A percentile compares a stretch with the other conserved stretches of the same genome.
These are phyloP conservation scores for Seiridium cupressi DNA, from an alignment of 2,329 filamentous ascomycete species.

Conservation along the genomic window DNA sequence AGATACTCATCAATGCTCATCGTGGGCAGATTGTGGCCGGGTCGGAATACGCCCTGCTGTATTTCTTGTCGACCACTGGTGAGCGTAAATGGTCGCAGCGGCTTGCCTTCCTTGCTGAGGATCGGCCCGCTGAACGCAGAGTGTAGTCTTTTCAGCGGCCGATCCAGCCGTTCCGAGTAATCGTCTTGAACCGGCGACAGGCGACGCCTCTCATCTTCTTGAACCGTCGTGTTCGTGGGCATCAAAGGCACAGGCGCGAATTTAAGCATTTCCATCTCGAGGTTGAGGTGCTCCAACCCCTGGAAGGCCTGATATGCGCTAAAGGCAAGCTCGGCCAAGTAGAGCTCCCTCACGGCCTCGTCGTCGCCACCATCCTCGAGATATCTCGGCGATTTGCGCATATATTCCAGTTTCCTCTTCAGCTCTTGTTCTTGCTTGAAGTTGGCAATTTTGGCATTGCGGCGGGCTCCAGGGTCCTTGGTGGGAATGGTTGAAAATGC, in stretches of 20 bases:
- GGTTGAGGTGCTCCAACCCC: constrained; percentile 79
- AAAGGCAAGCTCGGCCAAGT: constrained; percentile 73
- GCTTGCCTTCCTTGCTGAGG: constrained; percentile 75
- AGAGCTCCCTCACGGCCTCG: constrained; percentile 74
- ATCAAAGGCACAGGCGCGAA: constrained; percentile 60
- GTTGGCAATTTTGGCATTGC: constrained; percentile 81
- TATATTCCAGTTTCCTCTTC: constrained; percentile 72
- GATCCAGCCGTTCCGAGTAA: constrained; percentile 75
- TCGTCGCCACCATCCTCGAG: constrained; percentile 70
- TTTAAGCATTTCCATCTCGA: constrained; percentile 80
- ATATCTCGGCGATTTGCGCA: constrained; percentile 40
- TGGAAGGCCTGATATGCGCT: constrained; percentile 80
- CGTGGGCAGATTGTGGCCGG: constrained; percentile 90
- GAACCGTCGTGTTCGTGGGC: constrained; percentile 42
- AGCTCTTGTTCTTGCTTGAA: constrained; percentile 85
- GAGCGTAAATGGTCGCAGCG: constrained; percentile 87
- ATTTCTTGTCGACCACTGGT: constrained; percentile 74
- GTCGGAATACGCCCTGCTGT: constrained; percentile 78
- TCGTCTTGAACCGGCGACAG: constrained; percentile 30
- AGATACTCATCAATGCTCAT: constrained; percentile 99
- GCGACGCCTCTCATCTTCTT: constrained; percentile 43
- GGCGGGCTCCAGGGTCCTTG: constrained; percentile 60
- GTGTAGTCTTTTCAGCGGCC: constrained; percentile 51
- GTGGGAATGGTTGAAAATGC: constrained; percentile 70
- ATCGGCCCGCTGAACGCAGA: constrained; percentile 64